phyloP scores from a whole-genome alignment of 371 early-diverging fungal genomes.

The Rhizopus sp. region DNA sequence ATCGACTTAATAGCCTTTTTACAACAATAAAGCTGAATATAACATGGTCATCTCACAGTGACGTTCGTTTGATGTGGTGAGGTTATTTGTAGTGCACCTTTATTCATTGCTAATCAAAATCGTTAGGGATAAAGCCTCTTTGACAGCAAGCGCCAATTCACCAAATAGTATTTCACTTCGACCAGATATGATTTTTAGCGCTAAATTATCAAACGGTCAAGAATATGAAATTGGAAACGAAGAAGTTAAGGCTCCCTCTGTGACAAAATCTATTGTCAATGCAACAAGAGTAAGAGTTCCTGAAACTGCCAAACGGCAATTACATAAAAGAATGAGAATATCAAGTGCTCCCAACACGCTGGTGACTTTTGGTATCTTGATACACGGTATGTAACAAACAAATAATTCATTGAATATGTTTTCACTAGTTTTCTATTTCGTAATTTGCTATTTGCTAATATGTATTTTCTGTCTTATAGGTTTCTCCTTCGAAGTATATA shows the following conservation, averaged over 20 bases:
- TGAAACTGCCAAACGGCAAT: constrained; percentile 1
- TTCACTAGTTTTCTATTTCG: not conserved
- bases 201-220: not conserved
- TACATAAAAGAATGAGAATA: constrained; percentile 1
- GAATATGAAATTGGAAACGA: constrained; percentile 1
- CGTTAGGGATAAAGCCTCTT: constrained; percentile 1
- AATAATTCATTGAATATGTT: not conserved
- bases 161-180: not conserved
- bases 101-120: constrained; percentile 7
- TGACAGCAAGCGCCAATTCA: not conserved
- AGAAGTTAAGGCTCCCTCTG: constrained; percentile 1
- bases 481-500: not conserved
- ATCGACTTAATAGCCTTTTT: no score
- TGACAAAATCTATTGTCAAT: not conserved
- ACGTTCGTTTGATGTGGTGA: not conserved
- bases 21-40: no score
- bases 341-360: not conserved
- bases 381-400: not conserved
- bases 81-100: constrained; percentile 5
- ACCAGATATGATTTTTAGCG: not conserved
- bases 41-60: not conserved
- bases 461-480: constrained; percentile 3
- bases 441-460: not conserved
- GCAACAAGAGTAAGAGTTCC: constrained; percentile 1
- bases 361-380: constrained; percentile 1